A percentile compares a stretch with the other conserved stretches of the same genome.
phyloP scores from a whole-genome alignment of 2,329 filamentous ascomycete genomes.

The Scytalidium sp. region DNA sequence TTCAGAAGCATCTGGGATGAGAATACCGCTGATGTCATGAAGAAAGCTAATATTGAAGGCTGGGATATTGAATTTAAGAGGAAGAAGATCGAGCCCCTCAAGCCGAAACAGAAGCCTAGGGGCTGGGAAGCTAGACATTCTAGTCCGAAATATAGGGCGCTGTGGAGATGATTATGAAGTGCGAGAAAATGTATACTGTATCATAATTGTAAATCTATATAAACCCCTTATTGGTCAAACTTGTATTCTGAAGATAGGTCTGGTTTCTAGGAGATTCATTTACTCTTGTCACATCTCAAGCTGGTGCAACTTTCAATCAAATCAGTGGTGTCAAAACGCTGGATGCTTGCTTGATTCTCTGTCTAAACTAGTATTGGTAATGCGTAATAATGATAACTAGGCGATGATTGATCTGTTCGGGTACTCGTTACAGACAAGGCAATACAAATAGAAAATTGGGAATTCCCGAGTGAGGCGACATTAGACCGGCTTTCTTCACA shows the following conservation, averaged over 20 bases:
- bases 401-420: no score
- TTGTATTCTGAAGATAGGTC: neutral
- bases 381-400: no score
- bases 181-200: constrained; percentile 5
- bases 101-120: constrained; percentile 56
- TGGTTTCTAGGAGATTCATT: no score
- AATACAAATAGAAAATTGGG: no score
- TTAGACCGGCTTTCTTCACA: no score
- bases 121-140: constrained; percentile 67
- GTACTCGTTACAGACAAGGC: no score
- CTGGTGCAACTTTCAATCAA: no score
- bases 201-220: constrained; percentile 4
- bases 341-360: no score
- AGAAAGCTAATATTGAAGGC: constrained; percentile 69
- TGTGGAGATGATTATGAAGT: constrained; percentile 30
- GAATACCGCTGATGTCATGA: constrained; percentile 83
- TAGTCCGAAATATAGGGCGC: constrained; percentile 60
- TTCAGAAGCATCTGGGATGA: constrained; percentile 93
- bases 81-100: constrained; percentile 69
- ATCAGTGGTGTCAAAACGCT: no score
- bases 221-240: neutral
- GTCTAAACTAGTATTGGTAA: no score
- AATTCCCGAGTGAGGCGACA: no score
- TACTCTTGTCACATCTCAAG: neutral
- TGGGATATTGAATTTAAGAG: constrained; percentile 82